Evolutionary conservation across 2,329 filamentous ascomycete genomes (phyloP).

Genomic region (Aspergillus ochraceoroseus): DNA sequence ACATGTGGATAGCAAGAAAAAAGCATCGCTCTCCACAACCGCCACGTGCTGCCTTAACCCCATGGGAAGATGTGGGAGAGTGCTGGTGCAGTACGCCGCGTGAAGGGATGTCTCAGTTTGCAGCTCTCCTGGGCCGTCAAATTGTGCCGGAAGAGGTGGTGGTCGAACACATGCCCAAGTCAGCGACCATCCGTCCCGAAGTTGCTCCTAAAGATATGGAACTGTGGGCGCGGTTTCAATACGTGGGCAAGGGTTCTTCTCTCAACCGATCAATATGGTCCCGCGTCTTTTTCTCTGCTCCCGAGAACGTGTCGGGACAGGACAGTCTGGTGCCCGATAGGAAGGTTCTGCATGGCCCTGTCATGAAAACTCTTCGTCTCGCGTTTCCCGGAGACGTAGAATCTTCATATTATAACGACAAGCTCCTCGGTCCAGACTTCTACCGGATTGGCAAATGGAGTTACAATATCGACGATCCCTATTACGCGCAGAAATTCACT

Average conservation of each 20-base stretch:
- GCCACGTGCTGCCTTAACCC: conserved; percentile 55
- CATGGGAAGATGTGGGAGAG: conserved; percentile 75
- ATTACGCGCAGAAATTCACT: conserved; percentile 39
- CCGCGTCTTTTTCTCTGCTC: conserved; percentile 2
- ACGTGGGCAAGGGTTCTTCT: conserved; percentile 1
- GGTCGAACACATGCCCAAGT: conserved; percentile 64
- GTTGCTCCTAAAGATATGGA: conserved; percentile 64
- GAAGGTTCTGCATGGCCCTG: conserved; percentile 27
- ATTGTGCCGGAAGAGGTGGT: conserved; percentile 66
- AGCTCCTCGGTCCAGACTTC: conserved; percentile 34
- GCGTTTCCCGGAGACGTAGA: conserved; percentile 31
- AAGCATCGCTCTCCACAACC: conserved; percentile 30
- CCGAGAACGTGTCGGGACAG: conserved; percentile 8
- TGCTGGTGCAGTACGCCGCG: conserved; percentile 71
- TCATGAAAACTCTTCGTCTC: conserved; percentile 31
- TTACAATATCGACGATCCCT: conserved; percentile 35
- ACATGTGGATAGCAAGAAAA: conserved; percentile 10
- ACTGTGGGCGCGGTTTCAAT: conserved; percentile 57
- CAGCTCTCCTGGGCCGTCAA: conserved; percentile 35
- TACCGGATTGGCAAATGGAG: conserved; percentile 40
- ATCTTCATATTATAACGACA: conserved; percentile 35
- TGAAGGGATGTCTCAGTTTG: conserved; percentile 42
- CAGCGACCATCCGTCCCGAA: conserved; percentile 57
- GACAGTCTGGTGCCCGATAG: conserved; percentile 10
- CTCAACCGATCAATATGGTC: background rate